Conservation (phyloP, 257 asterid genomes). For the Ehretia macrophylla region DNA sequence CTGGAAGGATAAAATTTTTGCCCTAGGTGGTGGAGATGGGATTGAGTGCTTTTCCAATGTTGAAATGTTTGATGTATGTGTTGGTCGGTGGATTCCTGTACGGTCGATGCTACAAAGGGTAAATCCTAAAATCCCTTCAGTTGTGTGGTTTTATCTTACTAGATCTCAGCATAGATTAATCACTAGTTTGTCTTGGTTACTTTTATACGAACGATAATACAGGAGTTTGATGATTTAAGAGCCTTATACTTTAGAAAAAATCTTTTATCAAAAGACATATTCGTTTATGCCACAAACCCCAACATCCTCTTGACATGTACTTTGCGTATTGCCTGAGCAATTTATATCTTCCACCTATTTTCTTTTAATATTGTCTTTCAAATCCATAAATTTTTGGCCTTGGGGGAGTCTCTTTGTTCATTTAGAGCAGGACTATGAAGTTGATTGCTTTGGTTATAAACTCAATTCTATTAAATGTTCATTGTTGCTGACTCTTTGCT, state of each 20-base stretch:
- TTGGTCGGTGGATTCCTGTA: constrained; percentile 73
- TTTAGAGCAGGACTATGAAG: too few relatives aligned
- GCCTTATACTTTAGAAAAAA: too few relatives aligned
- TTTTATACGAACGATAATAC: too few relatives aligned
- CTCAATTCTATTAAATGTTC: not conserved
- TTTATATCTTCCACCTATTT: too few relatives aligned
- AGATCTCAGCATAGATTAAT: not conserved
- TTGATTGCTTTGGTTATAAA: not conserved
- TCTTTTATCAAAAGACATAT: too few relatives aligned
- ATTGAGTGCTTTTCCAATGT: constrained; percentile 55
- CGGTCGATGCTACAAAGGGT: constrained; percentile 87
- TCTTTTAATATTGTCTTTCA: too few relatives aligned
- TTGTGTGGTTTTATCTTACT: not conserved
- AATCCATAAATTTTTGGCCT: too few relatives aligned
- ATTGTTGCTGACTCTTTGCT: not conserved
- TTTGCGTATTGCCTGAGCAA: too few relatives aligned
- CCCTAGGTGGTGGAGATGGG: constrained; percentile 85
- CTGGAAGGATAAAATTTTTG: constrained; percentile 61
- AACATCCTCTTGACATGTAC: too few relatives aligned
- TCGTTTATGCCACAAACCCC: too few relatives aligned
- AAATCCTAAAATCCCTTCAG: not conserved
- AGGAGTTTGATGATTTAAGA: too few relatives aligned
- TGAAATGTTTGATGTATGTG: constrained; percentile 68
- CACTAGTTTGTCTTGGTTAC: not conserved
- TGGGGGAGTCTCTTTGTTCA: too few relatives aligned